Base-by-base conservation (phyloP, 176 grass and related monocot species). In the Puccinellia tenuiflora region DNA sequence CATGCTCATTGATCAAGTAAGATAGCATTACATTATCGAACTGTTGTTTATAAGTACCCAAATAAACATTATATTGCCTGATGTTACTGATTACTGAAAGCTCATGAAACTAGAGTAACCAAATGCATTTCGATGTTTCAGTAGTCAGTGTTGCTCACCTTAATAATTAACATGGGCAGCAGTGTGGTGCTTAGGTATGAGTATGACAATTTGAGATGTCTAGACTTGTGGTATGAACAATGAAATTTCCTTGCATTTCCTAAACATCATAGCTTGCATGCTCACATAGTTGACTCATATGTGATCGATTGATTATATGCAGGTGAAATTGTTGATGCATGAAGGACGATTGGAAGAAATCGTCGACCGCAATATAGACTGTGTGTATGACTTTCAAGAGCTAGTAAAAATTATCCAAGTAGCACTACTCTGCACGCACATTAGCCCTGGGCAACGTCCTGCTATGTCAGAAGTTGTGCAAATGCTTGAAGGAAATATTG, bases 381-480 rank as follows among this genome's bases (percentile, higher is more conserved):
- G 10, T 37, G 29, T 28, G 22, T 97, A 92, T 38, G 43, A 90
- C 30, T 25, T 21, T 21, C 25, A 85, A 25, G 88, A 94, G 39
- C 45, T 92, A 40, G 86, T 75, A 53, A 90, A 90, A 62, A 80
- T 94, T 68, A 85, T 77, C 57, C 84, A 90, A 37, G 88, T 97
- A 63, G 92, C 94, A 38, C 90, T 97, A 20, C 90, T 97, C 75
- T 97, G 94, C 90, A 94, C 94, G 13, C 80, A 94, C 29, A 37
- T 75, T 66, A 80, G 68, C 1, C 92, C 87, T 39, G 63, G 88
- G 39, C 70, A 77, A 45, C 91, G 94, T 26, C 94, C 94, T 3
- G 53, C 79, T 9, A 97, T 97, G 94, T 97, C 94, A 4, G 90
- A 97, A 37, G 92, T 97, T 7, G 90, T 97, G 64, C 73, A 89